Evolutionary conservation across 2,329 filamentous ascomycete species (phyloP).

Genomic region (Penicillium fuscoglaucum): DNA sequence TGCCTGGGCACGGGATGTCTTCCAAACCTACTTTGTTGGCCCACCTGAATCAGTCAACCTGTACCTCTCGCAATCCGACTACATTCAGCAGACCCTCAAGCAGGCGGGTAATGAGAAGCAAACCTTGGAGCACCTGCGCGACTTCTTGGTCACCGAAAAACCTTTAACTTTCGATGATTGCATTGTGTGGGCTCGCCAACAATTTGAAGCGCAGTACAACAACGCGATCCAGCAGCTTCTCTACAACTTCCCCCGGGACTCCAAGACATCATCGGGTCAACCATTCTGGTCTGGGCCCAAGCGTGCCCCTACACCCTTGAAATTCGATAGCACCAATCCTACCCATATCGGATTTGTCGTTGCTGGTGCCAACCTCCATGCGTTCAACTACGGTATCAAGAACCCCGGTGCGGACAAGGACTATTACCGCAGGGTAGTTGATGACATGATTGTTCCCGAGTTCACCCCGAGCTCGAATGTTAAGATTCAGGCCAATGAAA

Average conservation of each 20-base stretch:
- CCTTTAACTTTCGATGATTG: conserved; percentile 93
- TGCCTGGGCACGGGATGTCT: conserved; percentile 94
- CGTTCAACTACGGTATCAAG: conserved; percentile 97
- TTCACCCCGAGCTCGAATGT: conserved; percentile 87
- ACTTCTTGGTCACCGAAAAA: conserved; percentile 88
- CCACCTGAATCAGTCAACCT: conserved; percentile 92
- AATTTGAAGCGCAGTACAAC: conserved; percentile 96
- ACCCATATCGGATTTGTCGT: conserved; percentile 88
- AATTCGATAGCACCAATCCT: conserved; percentile 79
- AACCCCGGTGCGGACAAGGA: conserved; percentile 69
- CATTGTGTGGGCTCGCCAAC: conserved; percentile 87
- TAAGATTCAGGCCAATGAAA: conserved; percentile 96
- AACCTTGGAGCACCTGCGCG: conserved; percentile 83
- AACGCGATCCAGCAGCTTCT: conserved; percentile 94
- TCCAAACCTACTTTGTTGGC: conserved; percentile 91
- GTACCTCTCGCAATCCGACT: conserved; percentile 88
- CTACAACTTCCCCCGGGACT: conserved; percentile 96
- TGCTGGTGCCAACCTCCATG: conserved; percentile 86
- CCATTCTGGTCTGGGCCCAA: conserved; percentile 99
- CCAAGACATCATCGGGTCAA: conserved; percentile 80
- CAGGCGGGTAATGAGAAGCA: conserved; percentile 94
- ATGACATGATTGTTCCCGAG: conserved; percentile 93
- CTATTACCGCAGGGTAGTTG: conserved; percentile 76
- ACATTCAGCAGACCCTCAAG: conserved; percentile 81
- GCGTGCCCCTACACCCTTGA: conserved; percentile 87